These are phyloP conservation scores for Coemansia sp. DNA, from an alignment of 192 early-diverging fungal genomes.

Conservation along the genomic window DNA sequence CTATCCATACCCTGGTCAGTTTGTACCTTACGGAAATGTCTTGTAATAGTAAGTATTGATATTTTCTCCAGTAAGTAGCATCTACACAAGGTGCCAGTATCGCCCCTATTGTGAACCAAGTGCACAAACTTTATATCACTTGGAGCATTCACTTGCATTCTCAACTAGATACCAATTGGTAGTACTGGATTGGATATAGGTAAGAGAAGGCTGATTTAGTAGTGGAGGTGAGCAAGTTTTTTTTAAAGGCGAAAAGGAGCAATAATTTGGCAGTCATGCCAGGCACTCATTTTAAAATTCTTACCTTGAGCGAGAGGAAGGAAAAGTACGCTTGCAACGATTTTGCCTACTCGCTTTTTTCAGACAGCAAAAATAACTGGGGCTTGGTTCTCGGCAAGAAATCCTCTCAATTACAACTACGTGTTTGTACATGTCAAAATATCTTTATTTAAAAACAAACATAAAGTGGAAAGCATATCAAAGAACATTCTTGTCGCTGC, in stretches of 20 bases:
- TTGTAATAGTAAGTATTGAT: too few relatives aligned
- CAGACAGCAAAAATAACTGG: not conserved
- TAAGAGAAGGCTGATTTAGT: not conserved
- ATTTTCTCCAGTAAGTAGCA: too few relatives aligned
- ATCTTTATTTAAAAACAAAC: not conserved
- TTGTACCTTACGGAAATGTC: too few relatives aligned
- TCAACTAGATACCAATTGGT: too few relatives aligned
- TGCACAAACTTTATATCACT: too few relatives aligned
- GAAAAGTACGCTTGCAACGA: not conserved
- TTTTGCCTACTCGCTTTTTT: not conserved
- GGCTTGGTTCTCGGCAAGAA: too few relatives aligned
- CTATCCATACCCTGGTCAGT: too few relatives aligned
- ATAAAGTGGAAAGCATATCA: not conserved
- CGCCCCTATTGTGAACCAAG: too few relatives aligned
- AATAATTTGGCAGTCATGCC: too few relatives aligned
- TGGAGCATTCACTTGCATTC: too few relatives aligned
- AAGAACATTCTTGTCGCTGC: not conserved
- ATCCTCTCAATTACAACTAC: too few relatives aligned
- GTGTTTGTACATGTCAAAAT: not conserved
- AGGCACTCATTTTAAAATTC: not conserved
- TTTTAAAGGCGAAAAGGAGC: not conserved
- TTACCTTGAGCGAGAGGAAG: not conserved
- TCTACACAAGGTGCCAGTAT: too few relatives aligned
- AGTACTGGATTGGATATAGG: not conserved
- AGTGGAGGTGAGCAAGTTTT: not conserved